Base-by-base conservation (phyloP, 768 basidiomycete species). In the Lactarius deliciosus region DNA sequence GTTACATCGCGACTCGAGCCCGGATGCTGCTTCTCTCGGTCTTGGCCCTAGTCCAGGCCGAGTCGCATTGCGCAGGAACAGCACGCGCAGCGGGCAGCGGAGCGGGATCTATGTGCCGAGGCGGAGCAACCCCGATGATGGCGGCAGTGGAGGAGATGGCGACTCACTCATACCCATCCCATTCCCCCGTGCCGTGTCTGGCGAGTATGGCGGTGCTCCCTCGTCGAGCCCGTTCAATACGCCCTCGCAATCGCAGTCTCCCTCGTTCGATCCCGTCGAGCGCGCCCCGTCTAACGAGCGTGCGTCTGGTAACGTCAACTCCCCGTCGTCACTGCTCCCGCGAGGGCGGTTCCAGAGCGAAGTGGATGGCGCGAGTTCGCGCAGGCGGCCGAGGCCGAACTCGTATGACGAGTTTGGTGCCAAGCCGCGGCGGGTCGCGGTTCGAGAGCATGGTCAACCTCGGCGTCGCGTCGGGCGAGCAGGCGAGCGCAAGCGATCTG, bases 271-370 rank as follows among this genome's bases (percentile, higher is more conserved):
- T 34, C 45, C 73, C 59, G 63, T 66, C 56, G 60, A 64, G 38
- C 57, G 57, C 25, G 28, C 55, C 1, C 60, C 59, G 11, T 36
- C 58, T 32, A 54, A 54, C 25, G 67, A 68, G 41, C 58, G 53
- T 32, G 18, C 53, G 0, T 15, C 40, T 20, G 60, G 47, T 28
- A 34, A 32, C 16, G 56, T 18, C 50, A 45, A 22, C 5, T 43
- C 40, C 15, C 77, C 75, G 61, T 80, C 78, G 30, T 79, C 82
- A 30, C 77, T 73, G 18, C 81, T 80, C 50, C 56, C 61, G 10
- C 83, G 90, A 25, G 85, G 86, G 20, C 84, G 90, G 38, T 89
- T 91, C 78, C 86, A 89, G 73, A 90, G 87, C 72, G 90, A 92
- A 70, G 77, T 89, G 62, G 89, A 89, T 71, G 85, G 85, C 10